Evolutionary conservation across 73 alveolate genomes (phyloP).

Genomic region (Paramecium bursaria): DNA sequence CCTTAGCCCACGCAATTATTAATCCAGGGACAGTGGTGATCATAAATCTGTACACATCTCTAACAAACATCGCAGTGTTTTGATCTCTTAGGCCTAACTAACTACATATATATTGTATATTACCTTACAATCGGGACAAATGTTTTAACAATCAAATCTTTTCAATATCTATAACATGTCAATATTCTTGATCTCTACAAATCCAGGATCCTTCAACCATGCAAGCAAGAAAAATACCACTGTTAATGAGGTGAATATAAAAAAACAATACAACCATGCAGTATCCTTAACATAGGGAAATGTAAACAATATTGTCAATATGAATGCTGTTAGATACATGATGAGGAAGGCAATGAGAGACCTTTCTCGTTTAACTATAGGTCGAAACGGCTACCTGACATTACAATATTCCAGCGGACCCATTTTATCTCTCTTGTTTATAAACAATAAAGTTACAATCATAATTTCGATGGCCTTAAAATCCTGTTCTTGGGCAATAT

Average conservation of each 20-base stretch:
- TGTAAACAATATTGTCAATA: conserved; percentile 14
- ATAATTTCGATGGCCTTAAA: conserved; percentile 59
- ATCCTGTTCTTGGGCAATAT: conserved; percentile 69
- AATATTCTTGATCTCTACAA: conserved; percentile 9
- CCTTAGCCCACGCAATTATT: conserved; percentile 74
- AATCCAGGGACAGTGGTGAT: conserved; percentile 83
- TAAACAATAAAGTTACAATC: conserved; percentile 23
- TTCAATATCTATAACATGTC: conserved; percentile 59
- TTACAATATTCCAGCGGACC: conserved; percentile 56
- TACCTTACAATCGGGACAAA: conserved; percentile 81
- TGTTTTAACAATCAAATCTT: conserved; percentile 63
- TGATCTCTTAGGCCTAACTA: conserved; percentile 76
- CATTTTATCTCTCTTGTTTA: conserved; percentile 34
- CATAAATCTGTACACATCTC: conserved; percentile 77
- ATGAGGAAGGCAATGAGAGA: conserved; percentile 8
- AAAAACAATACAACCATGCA: conserved; percentile 30
- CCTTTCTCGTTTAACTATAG: conserved; percentile 22
- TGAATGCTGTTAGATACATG: conserved; percentile 48
- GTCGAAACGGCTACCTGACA: conserved; percentile 61
- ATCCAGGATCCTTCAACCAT: conserved; percentile 63
- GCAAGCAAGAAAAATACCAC: conserved; percentile 62
- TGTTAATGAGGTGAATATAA: conserved; percentile 30
- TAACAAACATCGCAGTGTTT: conserved; percentile 81
- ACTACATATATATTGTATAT: background rate
- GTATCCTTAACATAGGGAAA: conserved; percentile 38